Base-by-base conservation (phyloP, 2,329 filamentous ascomycete genomes). In the Aspergillus proliferans region DNA sequence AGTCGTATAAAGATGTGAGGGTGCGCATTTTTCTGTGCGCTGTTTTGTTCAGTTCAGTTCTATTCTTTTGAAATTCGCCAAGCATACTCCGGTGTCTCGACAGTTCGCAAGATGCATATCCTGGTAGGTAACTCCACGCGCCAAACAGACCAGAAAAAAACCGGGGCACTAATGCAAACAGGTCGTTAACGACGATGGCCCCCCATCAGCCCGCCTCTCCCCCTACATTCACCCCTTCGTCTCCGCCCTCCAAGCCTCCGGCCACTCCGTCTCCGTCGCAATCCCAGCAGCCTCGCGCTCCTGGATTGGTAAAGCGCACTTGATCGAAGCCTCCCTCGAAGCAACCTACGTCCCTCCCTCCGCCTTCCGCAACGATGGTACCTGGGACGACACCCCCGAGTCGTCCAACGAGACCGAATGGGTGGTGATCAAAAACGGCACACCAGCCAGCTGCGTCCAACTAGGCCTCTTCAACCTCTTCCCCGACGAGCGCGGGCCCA, bases 271-370 rank as follows among this genome's bases (percentile, higher is more conserved):
- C 59, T 94, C 88, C 12, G 90, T 96, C 53, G 88, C 90, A 58
- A 82, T 96, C 33, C 91, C 91, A 6, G 82, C 94, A 65, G 84
- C 83, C 4, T 92, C 95, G 67, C 84, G 91, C 47, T 94, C 88
- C 18, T 96, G 91, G 91, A 95, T 96, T 65, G 90, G 89, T 59
- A 96, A 96, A 75, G 91, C 91, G 1, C 91, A 96, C 71, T 85
- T 96, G 64, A 91, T 95, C 62, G 90, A 90, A 54, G 84, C 90
- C 67, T 84, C 85, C 1, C 79, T 93, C 52, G 87, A 84, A 68
- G 89, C 88, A 6, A 76, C 80, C 38, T 94, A 92, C 74, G 93
- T 89, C 69, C 84, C 84, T 4, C 79, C 79, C 0, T 73, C 73
- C 34, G 75, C 76, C 7, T 74, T 82, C 26, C 68, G 68, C 49